Base-by-base conservation (phyloP, 176 grass and related monocot species). In the Cenchrus fungigraminus region DNA sequence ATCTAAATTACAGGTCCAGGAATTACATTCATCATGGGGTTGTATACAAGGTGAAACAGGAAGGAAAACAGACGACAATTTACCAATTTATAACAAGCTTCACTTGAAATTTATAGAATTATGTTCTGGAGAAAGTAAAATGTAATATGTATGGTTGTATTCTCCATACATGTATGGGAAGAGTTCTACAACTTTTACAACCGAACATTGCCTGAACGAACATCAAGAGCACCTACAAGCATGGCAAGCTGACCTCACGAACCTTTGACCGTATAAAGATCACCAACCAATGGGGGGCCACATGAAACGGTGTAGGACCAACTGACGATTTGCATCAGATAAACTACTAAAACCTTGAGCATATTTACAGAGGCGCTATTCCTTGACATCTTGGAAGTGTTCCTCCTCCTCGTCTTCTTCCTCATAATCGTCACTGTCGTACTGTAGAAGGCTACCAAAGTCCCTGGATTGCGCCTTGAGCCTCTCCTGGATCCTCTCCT, bases 401-500 rank as follows among this genome's bases (percentile, higher is more conserved):
- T 81, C 89, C 0, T 79, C 89, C 0, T 79, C 83, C 3, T 77
- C 86, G 0, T 86, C 91, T 0, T 79, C 72, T 1, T 77, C 82
- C 1, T 80, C 81, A 32, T 34, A 74, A 1, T 95, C 90, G 0
- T 95, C 82, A 4, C 65, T 70, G 22, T 98, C 96, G 4, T 94
- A 95, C 29, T 95, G 89, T 59, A 98, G 56, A 73, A 98, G 89
- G 53, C 87, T 90, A 55, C 71, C 28, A 17, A 97, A 95, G 32
- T 93, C 91, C 73, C 68, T 91, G n/a, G 93, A 89, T 71, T 95
- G 96, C 2, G 90, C 83, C 77, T 88, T 90, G 51, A 98, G 88
- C 77, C 96, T 93, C 81, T 91, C 92, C 83, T 89, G 87, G 82
- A 98, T 87, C 78, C 86, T 87, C 86, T 98, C 96, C 74, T 72